Conservation (phyloP, 2,329 filamentous ascomycete genomes). For the Hypoxylon sp. region DNA sequence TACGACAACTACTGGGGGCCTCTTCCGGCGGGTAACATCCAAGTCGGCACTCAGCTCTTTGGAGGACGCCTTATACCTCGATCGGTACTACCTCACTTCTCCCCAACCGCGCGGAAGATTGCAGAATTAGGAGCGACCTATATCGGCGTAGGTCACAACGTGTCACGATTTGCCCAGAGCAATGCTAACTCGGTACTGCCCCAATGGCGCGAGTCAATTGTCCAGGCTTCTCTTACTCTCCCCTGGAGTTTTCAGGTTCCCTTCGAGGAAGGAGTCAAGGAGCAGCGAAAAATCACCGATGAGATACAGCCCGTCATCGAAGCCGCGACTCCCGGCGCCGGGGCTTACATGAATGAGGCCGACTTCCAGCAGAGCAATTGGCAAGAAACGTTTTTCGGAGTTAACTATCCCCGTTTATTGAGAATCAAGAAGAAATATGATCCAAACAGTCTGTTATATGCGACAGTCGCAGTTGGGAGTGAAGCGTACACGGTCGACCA, state of each 20-base stretch:
- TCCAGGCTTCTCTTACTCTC: conserved; percentile 45
- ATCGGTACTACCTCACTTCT: conserved; percentile 50
- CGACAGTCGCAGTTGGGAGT: conserved; percentile 57
- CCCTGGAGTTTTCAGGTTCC: conserved; percentile 37
- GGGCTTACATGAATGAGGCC: conserved; percentile 58
- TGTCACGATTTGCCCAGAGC: conserved; percentile 41
- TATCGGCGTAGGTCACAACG: conserved; percentile 51
- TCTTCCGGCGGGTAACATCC: conserved; percentile 52
- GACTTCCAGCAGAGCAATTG: conserved; percentile 54
- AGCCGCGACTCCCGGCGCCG: conserved; percentile 42
- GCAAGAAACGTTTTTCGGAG: conserved; percentile 54
- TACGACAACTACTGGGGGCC: conserved; percentile 55
- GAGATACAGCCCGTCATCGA: conserved; percentile 49
- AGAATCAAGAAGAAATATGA: conserved; percentile 60
- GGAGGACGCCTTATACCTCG: conserved; percentile 55
- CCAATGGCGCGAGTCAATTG: conserved; percentile 52
- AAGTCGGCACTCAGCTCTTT: conserved; percentile 52
- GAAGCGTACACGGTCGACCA: conserved; percentile 56
- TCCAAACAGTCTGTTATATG: conserved; percentile 55
- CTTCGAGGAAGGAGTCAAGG: conserved; percentile 45
- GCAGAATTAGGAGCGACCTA: conserved; percentile 50
- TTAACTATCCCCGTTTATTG: conserved; percentile 52
- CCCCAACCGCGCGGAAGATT: conserved; percentile 50
- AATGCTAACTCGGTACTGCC: conserved; percentile 53
- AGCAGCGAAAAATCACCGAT: conserved; percentile 51